Evolutionary conservation across 2,329 filamentous ascomycete species (phyloP).

Genomic region (Xylaria sp.): DNA sequence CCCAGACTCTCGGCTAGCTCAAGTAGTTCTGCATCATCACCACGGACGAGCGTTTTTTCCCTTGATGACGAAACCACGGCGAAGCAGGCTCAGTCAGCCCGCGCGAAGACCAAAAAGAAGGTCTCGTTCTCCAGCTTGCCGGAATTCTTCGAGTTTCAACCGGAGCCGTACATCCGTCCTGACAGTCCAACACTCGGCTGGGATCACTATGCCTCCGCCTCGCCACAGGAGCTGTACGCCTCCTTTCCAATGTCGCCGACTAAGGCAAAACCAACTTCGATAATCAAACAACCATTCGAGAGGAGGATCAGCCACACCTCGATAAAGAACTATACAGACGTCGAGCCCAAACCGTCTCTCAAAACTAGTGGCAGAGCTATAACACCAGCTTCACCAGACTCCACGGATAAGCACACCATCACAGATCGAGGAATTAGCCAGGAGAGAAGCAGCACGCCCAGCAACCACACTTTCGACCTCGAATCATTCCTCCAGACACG

Average conservation of each 20-base stretch:
- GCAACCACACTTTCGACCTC: conserved; percentile 46
- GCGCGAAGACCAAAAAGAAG: conserved; percentile 53
- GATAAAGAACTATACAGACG: neutral
- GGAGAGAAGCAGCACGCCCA: conserved; percentile 28
- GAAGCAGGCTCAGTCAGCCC: conserved; percentile 26
- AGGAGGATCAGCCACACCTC: neutral
- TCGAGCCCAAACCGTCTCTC: neutral
- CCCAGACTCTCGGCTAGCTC: conserved; percentile 60
- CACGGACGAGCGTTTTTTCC: conserved; percentile 56
- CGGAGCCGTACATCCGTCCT: conserved; percentile 62
- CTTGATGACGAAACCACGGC: conserved; percentile 38
- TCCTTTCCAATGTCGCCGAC: conserved; percentile 22
- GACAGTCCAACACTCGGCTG: conserved; percentile 70
- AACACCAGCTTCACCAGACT: neutral
- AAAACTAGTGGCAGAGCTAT: neutral
- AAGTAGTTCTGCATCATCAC: conserved; percentile 58
- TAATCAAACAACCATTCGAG: conserved; percentile 20
- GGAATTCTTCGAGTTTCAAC: conserved; percentile 49
- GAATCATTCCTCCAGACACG: conserved; percentile 54
- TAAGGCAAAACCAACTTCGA: conserved; percentile 12
- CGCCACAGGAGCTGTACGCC: conserved; percentile 9
- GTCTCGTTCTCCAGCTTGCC: conserved; percentile 55
- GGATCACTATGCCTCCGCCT: conserved; percentile 52
- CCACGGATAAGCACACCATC: conserved; percentile 10
- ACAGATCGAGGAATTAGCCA: conserved; percentile 38